Evolutionary conservation across 2,329 filamentous ascomycete species (phyloP), one percentile per base, ranked within the genome.

Genomic region (Penicillium sclerotiorum): DNA sequence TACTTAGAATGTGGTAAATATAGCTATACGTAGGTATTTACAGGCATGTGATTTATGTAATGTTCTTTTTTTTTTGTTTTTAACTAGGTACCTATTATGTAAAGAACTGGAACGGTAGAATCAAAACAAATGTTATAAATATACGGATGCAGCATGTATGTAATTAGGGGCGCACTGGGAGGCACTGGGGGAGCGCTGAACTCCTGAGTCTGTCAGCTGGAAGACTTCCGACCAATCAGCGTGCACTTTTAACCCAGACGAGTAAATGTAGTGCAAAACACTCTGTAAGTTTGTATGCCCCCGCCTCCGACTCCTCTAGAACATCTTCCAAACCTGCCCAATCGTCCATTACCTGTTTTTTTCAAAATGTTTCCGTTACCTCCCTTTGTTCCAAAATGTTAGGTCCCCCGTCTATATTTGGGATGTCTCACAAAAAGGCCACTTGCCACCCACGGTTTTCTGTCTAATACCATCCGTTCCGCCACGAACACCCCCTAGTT

Each of bases 401-500:
- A n/a, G n/a, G n/a, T n/a, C n/a, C 15, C n/a, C 18, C 23, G 45
- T 35, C 55, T 58, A 58, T 54, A 58, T 58, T 58, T 58, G 50
- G 56, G 45, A 54, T 58, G 56, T 58, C 56, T 58, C 56, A 56
- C 53, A 51, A 44, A 51, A 38, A 21, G 38, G 42, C 22, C 23
- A 21, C 43, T 43, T 46, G 43, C 40, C 45, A 51, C 38, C 32
- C 41, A 41, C 13, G 37, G 45, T 40, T 47, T 23, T 18, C 18
- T 12, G n/a, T 27, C 30, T 27, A 32, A 32, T 18, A 41, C 17
- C 22, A 21, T 39, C 39, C 23, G 41, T 49, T 44, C 46, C 48
- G 55, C 55, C 55, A 52, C 49, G 49, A 55, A 55, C 48, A 47
- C 54, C 52, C 54, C 55, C 55, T 57, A 57, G 55, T 55, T 55